Conservation (phyloP, 2,329 filamentous ascomycete species). For the Beauveria bassiana region DNA sequence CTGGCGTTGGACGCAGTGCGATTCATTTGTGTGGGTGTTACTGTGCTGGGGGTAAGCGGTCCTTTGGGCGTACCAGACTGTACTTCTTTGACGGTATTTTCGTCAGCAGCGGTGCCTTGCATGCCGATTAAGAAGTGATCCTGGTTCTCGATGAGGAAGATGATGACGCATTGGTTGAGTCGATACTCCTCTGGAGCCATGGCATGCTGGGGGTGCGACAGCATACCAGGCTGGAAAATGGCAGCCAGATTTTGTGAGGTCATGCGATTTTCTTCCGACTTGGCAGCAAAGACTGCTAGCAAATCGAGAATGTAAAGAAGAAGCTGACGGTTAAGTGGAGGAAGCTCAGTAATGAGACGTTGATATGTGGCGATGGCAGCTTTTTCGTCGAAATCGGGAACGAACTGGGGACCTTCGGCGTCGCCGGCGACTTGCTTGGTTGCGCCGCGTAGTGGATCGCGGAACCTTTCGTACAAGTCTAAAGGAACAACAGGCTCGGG, state of each 20-base stretch:
- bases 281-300: slow-evolving; percentile 92
- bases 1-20: slow-evolving; percentile 84
- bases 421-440: slow-evolving; percentile 67
- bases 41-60: slow-evolving; percentile 38
- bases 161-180: slow-evolving; percentile 91
- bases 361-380: slow-evolving; percentile 80
- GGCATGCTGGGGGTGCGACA: slow-evolving; percentile 88
- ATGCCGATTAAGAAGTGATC: slow-evolving; percentile 98
- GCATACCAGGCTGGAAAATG: slow-evolving; percentile 94
- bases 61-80: slow-evolving; percentile 57
- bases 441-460: slow-evolving; percentile 66
- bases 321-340: slow-evolving; percentile 85
- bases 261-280: slow-evolving; percentile 96
- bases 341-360: slow-evolving; percentile 82
- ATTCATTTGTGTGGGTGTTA: slow-evolving; percentile 44
- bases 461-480: slow-evolving; percentile 85
- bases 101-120: slow-evolving; percentile 97
- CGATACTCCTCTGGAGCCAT: slow-evolving; percentile 94
- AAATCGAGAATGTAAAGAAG: slow-evolving; percentile 93
- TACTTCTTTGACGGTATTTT: slow-evolving; percentile 58
- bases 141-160: slow-evolving; percentile 97
- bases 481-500: slow-evolving; percentile 95
- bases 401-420: slow-evolving; percentile 59
- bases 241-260: slow-evolving; percentile 88
- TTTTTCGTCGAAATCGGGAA: slow-evolving; percentile 55